Percentiles rank a stretch among this genome's conserved stretches.
Conservation (phyloP, 1,139 yeast genomes). For the Magnusiomyces paraingens region DNA sequence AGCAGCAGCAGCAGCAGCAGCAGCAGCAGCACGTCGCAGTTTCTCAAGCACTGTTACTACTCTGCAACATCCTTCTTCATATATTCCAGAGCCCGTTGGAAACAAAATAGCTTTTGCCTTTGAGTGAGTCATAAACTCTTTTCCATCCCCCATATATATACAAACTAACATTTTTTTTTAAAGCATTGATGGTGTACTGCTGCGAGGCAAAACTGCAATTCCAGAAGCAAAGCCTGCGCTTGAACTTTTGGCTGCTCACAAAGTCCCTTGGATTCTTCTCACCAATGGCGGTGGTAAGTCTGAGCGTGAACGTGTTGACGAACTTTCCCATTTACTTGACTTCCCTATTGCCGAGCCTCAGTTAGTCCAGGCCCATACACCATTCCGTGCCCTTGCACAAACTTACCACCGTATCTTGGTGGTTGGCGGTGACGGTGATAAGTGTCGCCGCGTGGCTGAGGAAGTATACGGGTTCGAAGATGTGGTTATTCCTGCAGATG, state of each 20-base stretch:
- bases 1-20: too few relatives aligned
- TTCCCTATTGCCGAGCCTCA: constrained; percentile 51
- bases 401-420: constrained; percentile 61
- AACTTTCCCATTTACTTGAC: constrained; percentile 47
- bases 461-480: constrained; percentile 68
- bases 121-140: constrained; percentile 25
- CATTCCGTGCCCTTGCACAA: constrained; percentile 57
- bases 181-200: constrained; percentile 81
- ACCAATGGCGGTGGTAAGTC: constrained; percentile 92
- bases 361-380: constrained; percentile 87
- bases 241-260: constrained; percentile 44
- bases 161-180: constrained; percentile 6
- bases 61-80: not conserved
- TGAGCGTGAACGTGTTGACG: constrained; percentile 56
- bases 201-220: constrained; percentile 68
- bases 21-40: too few relatives aligned
- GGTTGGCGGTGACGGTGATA: constrained; percentile 76
- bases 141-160: not conserved
- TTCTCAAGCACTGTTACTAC: too few relatives aligned
- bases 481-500: constrained; percentile 72
- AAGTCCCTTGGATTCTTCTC: constrained; percentile 74
- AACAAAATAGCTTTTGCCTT: constrained; percentile 30
- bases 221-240: constrained; percentile 65
- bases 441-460: constrained; percentile 63
- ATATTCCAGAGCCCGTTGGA: not conserved